Evolutionary conservation across 2,329 filamentous ascomycete genomes (phyloP).

Genomic region (Aspergillus sp.): DNA sequence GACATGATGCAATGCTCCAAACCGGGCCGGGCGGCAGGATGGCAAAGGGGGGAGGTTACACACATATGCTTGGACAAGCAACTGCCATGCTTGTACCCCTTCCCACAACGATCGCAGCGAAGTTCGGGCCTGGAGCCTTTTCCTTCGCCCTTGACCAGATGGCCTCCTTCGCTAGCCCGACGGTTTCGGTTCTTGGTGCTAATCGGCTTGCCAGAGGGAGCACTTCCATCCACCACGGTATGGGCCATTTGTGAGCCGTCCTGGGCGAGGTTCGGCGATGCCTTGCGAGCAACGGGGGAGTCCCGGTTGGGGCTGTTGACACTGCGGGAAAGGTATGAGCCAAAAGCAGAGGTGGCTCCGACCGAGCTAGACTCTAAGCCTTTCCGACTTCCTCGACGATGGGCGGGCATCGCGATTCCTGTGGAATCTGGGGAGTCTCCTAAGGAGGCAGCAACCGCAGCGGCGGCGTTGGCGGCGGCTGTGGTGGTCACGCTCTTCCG

Average conservation of each 20-base stretch:
- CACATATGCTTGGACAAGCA: slow-evolving; percentile 99
- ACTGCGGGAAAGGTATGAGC: slow-evolving; percentile 44
- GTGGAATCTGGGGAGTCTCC: slow-evolving; percentile 63
- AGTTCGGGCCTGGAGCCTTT: slow-evolving; percentile 82
- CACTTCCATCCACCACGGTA: slow-evolving; percentile 47
- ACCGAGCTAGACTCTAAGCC: slow-evolving; percentile 67
- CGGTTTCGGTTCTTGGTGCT: slow-evolving; percentile 57
- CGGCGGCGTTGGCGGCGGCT: slow-evolving; percentile 68
- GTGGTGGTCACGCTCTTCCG: slow-evolving; percentile 89
- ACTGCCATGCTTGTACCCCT: slow-evolving; percentile 99
- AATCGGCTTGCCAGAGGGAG: slow-evolving; percentile 48
- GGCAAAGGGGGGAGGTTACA: slow-evolving; percentile 65
- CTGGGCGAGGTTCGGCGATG: slow-evolving; percentile 34
- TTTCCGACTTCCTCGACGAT: slow-evolving; percentile 54
- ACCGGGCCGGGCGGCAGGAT: slow-evolving; percentile 42
- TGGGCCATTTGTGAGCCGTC: slow-evolving; percentile 14
- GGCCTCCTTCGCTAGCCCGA: slow-evolving; percentile 81
- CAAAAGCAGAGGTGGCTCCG: slow-evolving; percentile 40
- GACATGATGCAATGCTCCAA: slow-evolving; percentile 41
- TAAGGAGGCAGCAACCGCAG: slow-evolving; percentile 62
- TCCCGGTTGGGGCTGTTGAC: slow-evolving; percentile 37
- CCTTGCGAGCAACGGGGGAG: slow-evolving; percentile 39
- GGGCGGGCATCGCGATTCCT: slow-evolving; percentile 56
- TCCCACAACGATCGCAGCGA: slow-evolving; percentile 96
- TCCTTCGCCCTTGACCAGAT: slow-evolving; percentile 74